Base-by-base conservation (phyloP, 495 filamentous ascomycete genomes). In the Collariella sp. region DNA sequence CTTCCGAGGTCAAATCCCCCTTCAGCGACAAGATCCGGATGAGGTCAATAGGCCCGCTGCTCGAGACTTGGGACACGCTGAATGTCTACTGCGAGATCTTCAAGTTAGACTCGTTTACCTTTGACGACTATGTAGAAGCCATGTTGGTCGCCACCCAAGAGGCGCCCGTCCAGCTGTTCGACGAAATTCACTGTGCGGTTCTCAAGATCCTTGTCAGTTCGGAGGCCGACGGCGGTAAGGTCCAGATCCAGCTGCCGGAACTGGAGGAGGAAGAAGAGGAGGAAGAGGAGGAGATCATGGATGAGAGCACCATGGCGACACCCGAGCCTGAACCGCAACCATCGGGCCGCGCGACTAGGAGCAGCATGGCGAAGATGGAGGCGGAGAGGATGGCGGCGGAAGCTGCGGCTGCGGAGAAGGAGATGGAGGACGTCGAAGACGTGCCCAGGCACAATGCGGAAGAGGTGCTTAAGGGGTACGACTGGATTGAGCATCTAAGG, bases 1-100 rank as follows among this genome's bases (percentile, higher is more conserved):
- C 19, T 0, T 63, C 71, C 16, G 64, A 69, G 7, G 24, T 40
- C 18, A 65, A 66, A 59, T 36, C 49, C 16, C 58, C 61, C 0
- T 36, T 62, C 19, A 67, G 67, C 45, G 77, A 80, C 56, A 83
- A 83, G 36, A 81, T 96, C 50, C 70, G 79, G 15, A 88, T 89
- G 79, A 80, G 86, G 61, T 88, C 88, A 2, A 81, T 94, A 10
- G 89, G 89, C 1, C 76, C 79, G 12, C 72, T 96, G 10, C 72
- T 96, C 24, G 90, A 95, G 68, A 88, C 85, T 0, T 98, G 94
- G 94, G 86, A 95, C 56, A 96, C 91, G 6, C 76, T 98, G 22
- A 97, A 95, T 62, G 91, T 97, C 31, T 96, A 94, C 63, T 94
- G 89, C 61, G 87, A 95, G 63, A 84, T 96, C 10, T 95, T 89